Evolutionary conservation across 331 rosid genomes (phyloP), one percentile per base, ranked within the genome.

Genomic region (Malus hybrid): DNA sequence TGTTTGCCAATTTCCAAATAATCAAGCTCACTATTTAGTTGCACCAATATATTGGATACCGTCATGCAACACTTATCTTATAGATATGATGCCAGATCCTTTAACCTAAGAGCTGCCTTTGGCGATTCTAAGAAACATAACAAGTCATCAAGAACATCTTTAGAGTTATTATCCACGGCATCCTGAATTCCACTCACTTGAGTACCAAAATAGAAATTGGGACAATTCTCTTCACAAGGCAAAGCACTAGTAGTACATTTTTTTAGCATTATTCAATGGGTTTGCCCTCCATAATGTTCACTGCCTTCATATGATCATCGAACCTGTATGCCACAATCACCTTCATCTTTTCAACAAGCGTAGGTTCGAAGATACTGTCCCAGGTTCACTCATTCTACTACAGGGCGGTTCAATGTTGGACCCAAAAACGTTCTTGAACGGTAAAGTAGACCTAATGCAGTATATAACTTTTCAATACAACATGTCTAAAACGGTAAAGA

Each of bases 361-460:
- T 88, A 20, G 85, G 86, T 80, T 94, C 99, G 36, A 94, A 92
- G 56, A 94, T 90, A 74, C 88, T 94, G 80, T 94, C 99, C 97
- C 97, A 94, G 7, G 99, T 67, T 94, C 99, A 44, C 93, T 87
- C 80, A 89, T 90, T 83, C 97, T 84, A 81, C 92, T 94, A 97
- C 99, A 94, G 1, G 97, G 99, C 79, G 89, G 79, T 89, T 92
- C 97, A 73, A 92, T 84, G 87, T 92, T 95, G 1, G 97, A 94
- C 16, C 99, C 99, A 15, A 90, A 92, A 76, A 94, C 99, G 50
- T 84, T 94, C 85, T 84, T 94, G 67, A 94, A 34, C 10, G 39
- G 39, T 22, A 29, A 63, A 29, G 6, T 63, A 16, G 67, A 34
- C 5, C 67, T 29, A 31, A 29, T 63, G 22, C 20, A 29, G 29